These are phyloP conservation scores for Malassezia psittaci DNA, from an alignment of 1,284 basidiomycete species.

Conservation along the genomic window DNA sequence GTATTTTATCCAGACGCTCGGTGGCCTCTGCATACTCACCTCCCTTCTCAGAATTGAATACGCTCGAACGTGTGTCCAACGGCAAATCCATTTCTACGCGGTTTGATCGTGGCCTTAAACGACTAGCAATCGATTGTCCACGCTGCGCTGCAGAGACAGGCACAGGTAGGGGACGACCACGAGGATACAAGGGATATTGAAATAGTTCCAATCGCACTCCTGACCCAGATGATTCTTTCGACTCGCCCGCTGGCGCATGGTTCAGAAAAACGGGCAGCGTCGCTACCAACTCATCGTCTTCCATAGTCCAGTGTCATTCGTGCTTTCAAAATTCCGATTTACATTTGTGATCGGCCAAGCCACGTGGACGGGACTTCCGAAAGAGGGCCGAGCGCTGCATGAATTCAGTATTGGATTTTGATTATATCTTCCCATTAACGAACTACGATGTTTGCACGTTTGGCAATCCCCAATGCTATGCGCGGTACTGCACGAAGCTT, in stretches of 20 bases:
- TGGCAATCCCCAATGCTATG: constrained; percentile 6
- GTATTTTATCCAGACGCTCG: constrained; percentile 13
- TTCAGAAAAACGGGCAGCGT: constrained; percentile 43
- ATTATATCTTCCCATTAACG: too few species aligned
- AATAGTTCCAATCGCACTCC: constrained; percentile 27
- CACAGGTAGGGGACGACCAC: constrained; percentile 34
- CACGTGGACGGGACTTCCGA: neutral
- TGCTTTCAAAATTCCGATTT: neutral
- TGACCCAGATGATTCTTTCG: neutral
- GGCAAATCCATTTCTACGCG: constrained; percentile 43
- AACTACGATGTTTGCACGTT: constrained; percentile 12
- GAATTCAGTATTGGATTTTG: too few species aligned
- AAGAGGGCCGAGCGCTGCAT: too few species aligned
- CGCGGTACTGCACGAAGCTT: constrained; percentile 27
- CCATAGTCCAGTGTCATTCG: neutral
- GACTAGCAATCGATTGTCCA: constrained; percentile 28
- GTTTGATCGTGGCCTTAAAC: constrained; percentile 38
- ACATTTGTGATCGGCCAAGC: neutral
- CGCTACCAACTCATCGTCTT: constrained; percentile 24
- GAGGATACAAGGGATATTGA: constrained; percentile 42
- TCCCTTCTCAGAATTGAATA: constrained; percentile 40
- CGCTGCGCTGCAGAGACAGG: constrained; percentile 36
- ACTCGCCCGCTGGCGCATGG: constrained; percentile 26
- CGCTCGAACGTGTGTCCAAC: constrained; percentile 34
- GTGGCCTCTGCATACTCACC: constrained; percentile 24